phyloP scores from a whole-genome alignment of 2,329 filamentous ascomycete genomes.

The Paecilomyces fulvus region DNA sequence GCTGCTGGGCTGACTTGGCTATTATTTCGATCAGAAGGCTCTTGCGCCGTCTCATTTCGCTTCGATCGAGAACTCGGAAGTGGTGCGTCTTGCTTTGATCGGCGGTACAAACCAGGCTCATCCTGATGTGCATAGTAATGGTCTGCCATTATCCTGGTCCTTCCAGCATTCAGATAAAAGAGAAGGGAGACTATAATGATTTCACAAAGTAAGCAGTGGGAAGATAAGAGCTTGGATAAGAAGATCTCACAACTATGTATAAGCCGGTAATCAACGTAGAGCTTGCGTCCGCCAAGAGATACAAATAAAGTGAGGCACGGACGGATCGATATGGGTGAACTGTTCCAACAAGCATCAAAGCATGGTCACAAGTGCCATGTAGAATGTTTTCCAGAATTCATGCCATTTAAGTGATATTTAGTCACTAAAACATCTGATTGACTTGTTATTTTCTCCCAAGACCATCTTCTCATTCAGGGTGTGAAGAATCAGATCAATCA shows the following conservation, averaged over 20 bases:
- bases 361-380: neutral
- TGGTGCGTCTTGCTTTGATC: constrained; percentile 13
- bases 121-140: constrained; percentile 13
- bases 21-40: constrained; percentile 11
- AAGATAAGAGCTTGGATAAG: neutral
- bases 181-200: neutral
- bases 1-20: constrained; percentile 14
- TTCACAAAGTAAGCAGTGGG: neutral
- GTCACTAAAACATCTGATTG: constrained; percentile 18
- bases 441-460: constrained; percentile 6
- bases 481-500: constrained; percentile 2
- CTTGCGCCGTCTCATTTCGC: constrained; percentile 17
- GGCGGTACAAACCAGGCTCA: constrained; percentile 14
- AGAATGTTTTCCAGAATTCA: constrained; percentile 17
- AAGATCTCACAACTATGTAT: neutral
- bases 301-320: neutral
- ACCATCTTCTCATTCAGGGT: neutral
- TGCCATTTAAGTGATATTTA: constrained; percentile 23
- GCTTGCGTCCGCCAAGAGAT: neutral
- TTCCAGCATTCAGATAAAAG: neutral
- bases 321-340: neutral
- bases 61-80: constrained; percentile 17
- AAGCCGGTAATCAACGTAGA: neutral
- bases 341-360: neutral
- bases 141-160: constrained; percentile 2